A percentile compares a stretch with the other conserved stretches of the same genome.
These are phyloP conservation scores for Kwoniella europaea DNA, from an alignment of 768 basidiomycete genomes.

Conservation along the genomic window DNA sequence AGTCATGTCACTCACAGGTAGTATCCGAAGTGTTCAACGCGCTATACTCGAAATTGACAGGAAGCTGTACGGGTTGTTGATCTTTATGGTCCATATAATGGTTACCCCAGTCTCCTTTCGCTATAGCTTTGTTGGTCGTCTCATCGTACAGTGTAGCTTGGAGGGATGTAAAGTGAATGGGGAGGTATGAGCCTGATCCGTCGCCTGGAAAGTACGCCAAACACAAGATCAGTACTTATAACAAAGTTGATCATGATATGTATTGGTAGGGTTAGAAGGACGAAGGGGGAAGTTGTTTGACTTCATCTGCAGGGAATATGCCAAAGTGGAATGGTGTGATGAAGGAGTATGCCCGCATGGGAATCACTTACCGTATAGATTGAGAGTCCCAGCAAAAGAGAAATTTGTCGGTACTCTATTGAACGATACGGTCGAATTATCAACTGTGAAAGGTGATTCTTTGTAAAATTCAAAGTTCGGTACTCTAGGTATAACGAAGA, in stretches of 20 bases:
- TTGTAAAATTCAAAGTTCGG: constrained; percentile 72
- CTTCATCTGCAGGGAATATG: neutral
- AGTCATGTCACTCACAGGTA: constrained; percentile 67
- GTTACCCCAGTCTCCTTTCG: constrained; percentile 67
- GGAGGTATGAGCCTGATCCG: constrained; percentile 75
- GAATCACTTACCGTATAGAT: constrained; percentile 64
- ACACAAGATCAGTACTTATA: no score
- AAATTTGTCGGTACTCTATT: constrained; percentile 84
- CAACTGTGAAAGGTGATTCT: constrained; percentile 64
- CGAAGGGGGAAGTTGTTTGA: neutral
- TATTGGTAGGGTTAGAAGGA: no score
- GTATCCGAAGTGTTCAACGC: constrained; percentile 78
- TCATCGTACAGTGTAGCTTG: constrained; percentile 74
- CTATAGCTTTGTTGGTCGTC: constrained; percentile 69
- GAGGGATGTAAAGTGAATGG: constrained; percentile 72
- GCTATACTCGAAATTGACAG: constrained; percentile 81
- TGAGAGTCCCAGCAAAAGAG: constrained; percentile 77
- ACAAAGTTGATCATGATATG: no score
- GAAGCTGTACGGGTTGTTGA: constrained; percentile 68
- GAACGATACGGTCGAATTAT: constrained; percentile 64
- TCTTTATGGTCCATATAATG: constrained; percentile 70
- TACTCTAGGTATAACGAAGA: constrained; percentile 80
- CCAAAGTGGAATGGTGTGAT: neutral
- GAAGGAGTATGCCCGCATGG: neutral
- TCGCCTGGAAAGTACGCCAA: constrained; percentile 61